phyloP scores from a whole-genome alignment of 225 moss, liverwort and hornwort genomes.

The Takakia lepidozioides region DNA sequence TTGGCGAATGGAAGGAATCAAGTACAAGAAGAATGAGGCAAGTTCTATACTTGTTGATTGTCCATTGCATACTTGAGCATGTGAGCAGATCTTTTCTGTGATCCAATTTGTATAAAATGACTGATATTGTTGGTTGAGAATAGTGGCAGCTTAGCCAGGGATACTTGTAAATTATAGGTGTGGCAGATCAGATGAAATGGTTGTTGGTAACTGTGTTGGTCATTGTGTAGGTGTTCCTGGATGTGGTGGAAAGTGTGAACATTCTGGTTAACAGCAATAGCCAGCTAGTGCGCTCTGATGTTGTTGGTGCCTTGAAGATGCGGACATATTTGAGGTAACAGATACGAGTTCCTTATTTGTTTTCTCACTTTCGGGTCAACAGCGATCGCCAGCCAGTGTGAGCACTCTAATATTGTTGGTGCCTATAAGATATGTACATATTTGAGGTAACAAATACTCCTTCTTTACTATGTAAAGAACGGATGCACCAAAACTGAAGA shows the following conservation, averaged over 20 bases:
- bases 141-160: too few relatives aligned
- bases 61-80: too few relatives aligned
- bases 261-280: constrained; percentile 98
- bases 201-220: too few relatives aligned
- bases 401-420: too few relatives aligned
- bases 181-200: not conserved
- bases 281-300: constrained; percentile 96
- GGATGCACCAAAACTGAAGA: too few relatives aligned
- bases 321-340: constrained; percentile 87
- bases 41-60: constrained; percentile 3
- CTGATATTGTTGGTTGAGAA: too few relatives aligned
- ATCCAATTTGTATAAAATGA: too few relatives aligned
- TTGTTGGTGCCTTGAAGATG: constrained; percentile 99
- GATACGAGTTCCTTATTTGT: not conserved
- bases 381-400: too few relatives aligned
- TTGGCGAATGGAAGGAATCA: constrained; percentile 99
- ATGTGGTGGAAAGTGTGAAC: constrained; percentile 99
- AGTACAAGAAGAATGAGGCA: constrained; percentile 98
- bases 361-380: not conserved
- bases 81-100: too few relatives aligned
- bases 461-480: too few relatives aligned
- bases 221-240: constrained; percentile 72
- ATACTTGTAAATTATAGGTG: not conserved
- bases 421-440: too few relatives aligned
- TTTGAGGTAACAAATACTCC: too few relatives aligned